Evolutionary conservation across 2,329 filamentous ascomycete genomes (phyloP).

Genomic region (Polytolypa hystricis): DNA sequence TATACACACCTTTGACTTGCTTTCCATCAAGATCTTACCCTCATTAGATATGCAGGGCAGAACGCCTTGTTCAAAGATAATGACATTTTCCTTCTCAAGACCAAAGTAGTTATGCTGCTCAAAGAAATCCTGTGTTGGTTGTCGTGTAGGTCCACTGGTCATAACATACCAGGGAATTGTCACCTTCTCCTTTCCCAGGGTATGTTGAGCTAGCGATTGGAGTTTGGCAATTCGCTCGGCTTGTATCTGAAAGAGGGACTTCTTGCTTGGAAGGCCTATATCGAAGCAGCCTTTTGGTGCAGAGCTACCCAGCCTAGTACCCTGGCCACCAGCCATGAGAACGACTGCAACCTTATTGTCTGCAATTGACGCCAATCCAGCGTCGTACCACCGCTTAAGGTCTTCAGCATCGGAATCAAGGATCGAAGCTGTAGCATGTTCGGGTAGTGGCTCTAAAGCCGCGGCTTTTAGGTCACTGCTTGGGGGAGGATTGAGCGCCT

Average conservation of each 20-base stretch:
- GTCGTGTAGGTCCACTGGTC: slow-evolving; percentile 90
- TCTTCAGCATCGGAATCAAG: slow-evolving; percentile 74
- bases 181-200: slow-evolving; percentile 48
- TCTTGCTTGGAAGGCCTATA: slow-evolving; percentile 83
- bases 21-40: slow-evolving; percentile 90
- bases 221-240: slow-evolving; percentile 85
- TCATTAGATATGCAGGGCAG: slow-evolving; percentile 95
- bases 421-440: slow-evolving; percentile 75
- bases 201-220: slow-evolving; percentile 66
- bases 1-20: slow-evolving; percentile 58
- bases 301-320: slow-evolving; percentile 85
- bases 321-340: slow-evolving; percentile 94
- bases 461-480: slow-evolving; percentile 41
- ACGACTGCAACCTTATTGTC: slow-evolving; percentile 71
- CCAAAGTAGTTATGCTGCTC: slow-evolving; percentile 84
- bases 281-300: slow-evolving; percentile 96
- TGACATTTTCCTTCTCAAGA: slow-evolving; percentile 69
- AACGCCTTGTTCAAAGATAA: slow-evolving; percentile 94
- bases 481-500: slow-evolving; percentile 64
- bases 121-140: slow-evolving; percentile 90
- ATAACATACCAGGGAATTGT: slow-evolving; percentile 97
- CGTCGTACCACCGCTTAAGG: slow-evolving; percentile 72
- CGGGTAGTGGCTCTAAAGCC: slow-evolving; percentile 73
- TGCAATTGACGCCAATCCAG: slow-evolving; percentile 53
- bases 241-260: slow-evolving; percentile 96